Conservation (phyloP, 1,284 basidiomycete species). For the Ceratobasidium sp. region DNA sequence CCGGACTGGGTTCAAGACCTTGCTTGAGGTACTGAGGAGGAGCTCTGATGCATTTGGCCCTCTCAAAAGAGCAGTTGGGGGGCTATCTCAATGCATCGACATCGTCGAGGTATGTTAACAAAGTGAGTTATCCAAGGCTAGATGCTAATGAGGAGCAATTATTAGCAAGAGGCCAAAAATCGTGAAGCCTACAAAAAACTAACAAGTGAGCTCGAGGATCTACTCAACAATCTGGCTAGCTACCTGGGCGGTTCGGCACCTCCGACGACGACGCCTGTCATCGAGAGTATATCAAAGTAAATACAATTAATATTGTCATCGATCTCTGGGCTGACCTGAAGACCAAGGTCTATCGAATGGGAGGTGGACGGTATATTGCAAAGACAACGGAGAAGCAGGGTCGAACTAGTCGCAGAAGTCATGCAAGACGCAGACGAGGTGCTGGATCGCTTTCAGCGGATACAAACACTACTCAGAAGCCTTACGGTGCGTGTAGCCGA, state of each 20-base stretch:
- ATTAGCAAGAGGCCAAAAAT: not conserved
- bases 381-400: not conserved
- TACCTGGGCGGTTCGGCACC: not conserved
- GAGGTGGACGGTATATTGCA: not conserved
- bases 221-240: not conserved
- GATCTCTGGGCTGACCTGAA: not conserved
- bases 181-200: not conserved
- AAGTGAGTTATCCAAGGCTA: not conserved
- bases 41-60: not conserved
- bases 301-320: not conserved
- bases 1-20: not conserved
- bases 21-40: not conserved
- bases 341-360: not conserved
- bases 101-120: constrained; percentile 12
- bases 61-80: not conserved
- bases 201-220: not conserved
- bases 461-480: not conserved
- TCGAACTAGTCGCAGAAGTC: not conserved
- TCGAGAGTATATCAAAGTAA: constrained; percentile 1
- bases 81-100: not conserved
- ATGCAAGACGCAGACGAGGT: not conserved
- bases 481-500: not conserved
- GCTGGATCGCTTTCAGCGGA: not conserved
- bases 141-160: not conserved
- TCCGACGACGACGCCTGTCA: not conserved